phyloP scores from a whole-genome alignment of 31 red algal genomes.

The Asparagopsis taxiformis region DNA sequence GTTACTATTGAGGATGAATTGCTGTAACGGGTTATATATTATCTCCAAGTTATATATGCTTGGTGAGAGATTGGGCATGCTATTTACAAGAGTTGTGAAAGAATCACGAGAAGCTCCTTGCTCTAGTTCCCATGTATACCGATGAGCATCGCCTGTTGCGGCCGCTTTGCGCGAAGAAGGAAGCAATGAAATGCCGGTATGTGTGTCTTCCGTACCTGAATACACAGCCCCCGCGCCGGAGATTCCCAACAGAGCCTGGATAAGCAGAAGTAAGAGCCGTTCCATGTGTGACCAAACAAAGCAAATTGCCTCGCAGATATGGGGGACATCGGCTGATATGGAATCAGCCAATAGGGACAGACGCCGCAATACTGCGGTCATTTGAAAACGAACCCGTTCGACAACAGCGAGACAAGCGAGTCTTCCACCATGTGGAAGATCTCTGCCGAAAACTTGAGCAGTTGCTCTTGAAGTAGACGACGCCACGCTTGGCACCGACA shows the following conservation, averaged over 20 bases:
- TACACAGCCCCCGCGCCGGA: too few species aligned
- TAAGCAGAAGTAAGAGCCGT: slow-evolving; percentile 1
- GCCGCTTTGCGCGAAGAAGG: background rate
- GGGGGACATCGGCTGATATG: background rate
- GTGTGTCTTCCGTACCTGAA: too few species aligned
- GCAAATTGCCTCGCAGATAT: background rate
- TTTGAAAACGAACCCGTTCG: background rate
- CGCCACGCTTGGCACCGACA: too few species aligned
- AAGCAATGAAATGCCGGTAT: slow-evolving; percentile 2
- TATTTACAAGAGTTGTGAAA: slow-evolving; percentile 8
- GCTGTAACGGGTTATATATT: slow-evolving; percentile 34
- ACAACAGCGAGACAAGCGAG: background rate
- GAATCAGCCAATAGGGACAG: slow-evolving; percentile 2
- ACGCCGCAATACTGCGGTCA: background rate
- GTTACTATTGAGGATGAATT: slow-evolving; percentile 27
- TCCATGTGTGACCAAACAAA: background rate
- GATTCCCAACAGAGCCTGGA: too few species aligned
- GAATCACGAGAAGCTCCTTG: background rate
- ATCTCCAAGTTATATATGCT: slow-evolving; percentile 51
- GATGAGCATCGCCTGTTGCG: background rate
- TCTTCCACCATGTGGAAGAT: background rate
- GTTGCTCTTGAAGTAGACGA: background rate
- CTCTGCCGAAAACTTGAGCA: background rate
- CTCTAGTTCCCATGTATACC: background rate
- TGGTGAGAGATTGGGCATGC: slow-evolving; percentile 6